phyloP scores from a whole-genome alignment of 2,329 filamentous ascomycete genomes.

The Claviceps spartinae region DNA sequence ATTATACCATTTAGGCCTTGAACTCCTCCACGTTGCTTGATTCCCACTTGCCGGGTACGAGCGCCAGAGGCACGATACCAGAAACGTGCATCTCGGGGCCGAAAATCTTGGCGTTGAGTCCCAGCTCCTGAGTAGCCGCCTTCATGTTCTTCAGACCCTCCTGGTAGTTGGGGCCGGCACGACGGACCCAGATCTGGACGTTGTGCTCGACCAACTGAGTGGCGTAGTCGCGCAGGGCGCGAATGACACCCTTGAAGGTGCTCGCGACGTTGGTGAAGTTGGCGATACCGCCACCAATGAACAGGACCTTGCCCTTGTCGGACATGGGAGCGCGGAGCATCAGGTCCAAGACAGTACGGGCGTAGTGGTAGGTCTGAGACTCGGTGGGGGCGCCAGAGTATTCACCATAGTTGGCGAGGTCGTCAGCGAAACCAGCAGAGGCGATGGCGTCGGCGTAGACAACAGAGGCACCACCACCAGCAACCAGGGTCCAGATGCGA shows the following conservation, averaged over 20 bases:
- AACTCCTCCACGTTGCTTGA: conserved; percentile 49
- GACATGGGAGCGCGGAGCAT: conserved; percentile 83
- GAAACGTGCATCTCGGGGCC: conserved; percentile 87
- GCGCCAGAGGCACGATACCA: conserved; percentile 87
- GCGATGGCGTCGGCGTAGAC: conserved; percentile 99
- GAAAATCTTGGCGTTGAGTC: conserved; percentile 55
- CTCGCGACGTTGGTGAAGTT: conserved; percentile 99
- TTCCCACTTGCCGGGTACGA: conserved; percentile 53
- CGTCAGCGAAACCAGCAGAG: conserved; percentile 83
- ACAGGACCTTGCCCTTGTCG: conserved; percentile 92
- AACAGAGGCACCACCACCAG: conserved; percentile 97
- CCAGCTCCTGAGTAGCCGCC: conserved; percentile 83
- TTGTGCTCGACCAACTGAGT: conserved; percentile 87
- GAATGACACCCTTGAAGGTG: conserved; percentile 99
- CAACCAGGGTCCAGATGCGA: conserved; percentile 95
- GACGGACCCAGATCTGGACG: conserved; percentile 89
- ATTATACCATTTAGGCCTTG: conserved; percentile 29
- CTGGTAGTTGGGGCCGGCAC: conserved; percentile 92
- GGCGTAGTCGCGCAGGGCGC: conserved; percentile 81
- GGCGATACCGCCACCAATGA: conserved; percentile 99
- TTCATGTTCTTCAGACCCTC: conserved; percentile 99
- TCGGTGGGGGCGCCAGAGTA: conserved; percentile 98
- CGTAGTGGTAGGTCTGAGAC: conserved; percentile 99
- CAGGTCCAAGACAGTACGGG: conserved; percentile 88
- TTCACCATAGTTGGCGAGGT: conserved; percentile 98